Conservation (phyloP, 2,329 filamentous ascomycete species). For the Trichoderma citrinoviride region DNA sequence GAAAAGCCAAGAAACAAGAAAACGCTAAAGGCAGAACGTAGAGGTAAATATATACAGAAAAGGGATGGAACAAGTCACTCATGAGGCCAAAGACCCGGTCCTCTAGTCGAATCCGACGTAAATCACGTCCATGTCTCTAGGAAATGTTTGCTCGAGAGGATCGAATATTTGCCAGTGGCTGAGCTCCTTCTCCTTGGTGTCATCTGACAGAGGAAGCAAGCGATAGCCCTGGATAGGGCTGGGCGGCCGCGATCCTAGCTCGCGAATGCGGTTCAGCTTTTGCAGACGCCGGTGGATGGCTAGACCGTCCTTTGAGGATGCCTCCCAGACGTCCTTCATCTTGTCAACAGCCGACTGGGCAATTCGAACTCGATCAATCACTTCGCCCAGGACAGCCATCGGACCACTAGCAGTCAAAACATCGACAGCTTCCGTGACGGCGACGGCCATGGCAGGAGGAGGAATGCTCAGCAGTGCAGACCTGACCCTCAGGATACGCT, state of each 20-base stretch:
- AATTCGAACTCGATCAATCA: slow-evolving; percentile 53
- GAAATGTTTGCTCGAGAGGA: slow-evolving; percentile 37
- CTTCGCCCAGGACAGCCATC: slow-evolving; percentile 48
- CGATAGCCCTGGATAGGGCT: slow-evolving; percentile 34
- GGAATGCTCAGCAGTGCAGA: slow-evolving; percentile 42
- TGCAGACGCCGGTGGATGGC: slow-evolving; percentile 43
- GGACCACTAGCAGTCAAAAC: slow-evolving; percentile 61
- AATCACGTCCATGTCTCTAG: slow-evolving; percentile 40
- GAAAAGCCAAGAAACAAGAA: neutral
- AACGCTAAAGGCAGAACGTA: neutral
- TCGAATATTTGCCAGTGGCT: slow-evolving; percentile 38
- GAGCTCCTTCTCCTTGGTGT: slow-evolving; percentile 30
- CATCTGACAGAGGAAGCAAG: slow-evolving; percentile 31
- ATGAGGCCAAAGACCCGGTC: neutral
- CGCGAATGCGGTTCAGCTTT: slow-evolving; percentile 36
- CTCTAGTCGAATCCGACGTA: slow-evolving; percentile 32
- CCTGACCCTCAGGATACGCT: slow-evolving; percentile 36
- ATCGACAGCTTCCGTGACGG: slow-evolving; percentile 63
- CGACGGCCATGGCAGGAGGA: slow-evolving; percentile 61
- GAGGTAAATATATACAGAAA: neutral
- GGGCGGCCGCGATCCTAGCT: slow-evolving; percentile 31
- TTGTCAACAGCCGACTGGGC: slow-evolving; percentile 55
- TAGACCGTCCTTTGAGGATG: slow-evolving; percentile 50
- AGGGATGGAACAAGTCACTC: neutral
- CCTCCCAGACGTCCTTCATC: slow-evolving; percentile 59